phyloP scores from a whole-genome alignment of 2,329 filamentous ascomycete genomes.

The Penicillium sp. region DNA sequence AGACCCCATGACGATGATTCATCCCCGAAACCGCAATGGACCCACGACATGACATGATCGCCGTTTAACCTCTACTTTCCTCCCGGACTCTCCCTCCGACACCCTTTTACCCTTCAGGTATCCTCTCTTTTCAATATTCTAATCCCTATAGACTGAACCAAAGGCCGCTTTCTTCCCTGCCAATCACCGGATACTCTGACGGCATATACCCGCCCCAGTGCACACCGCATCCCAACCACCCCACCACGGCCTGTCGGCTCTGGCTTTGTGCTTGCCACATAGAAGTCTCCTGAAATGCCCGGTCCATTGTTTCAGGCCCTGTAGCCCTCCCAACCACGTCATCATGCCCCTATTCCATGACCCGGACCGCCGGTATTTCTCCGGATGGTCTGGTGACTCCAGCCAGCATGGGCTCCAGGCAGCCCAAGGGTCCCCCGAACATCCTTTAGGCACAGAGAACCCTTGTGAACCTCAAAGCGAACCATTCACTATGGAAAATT shows the following conservation, averaged over 20 bases:
- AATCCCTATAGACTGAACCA: not conserved
- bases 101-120: not conserved
- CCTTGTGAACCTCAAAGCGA: not conserved
- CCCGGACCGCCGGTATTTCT: slow-evolving; percentile 32
- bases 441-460: slow-evolving; percentile 11
- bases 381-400: slow-evolving; percentile 27
- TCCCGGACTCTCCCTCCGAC: slow-evolving; percentile 16
- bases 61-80: not conserved
- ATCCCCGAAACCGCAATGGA: slow-evolving; percentile 10
- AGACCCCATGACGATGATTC: slow-evolving; percentile 17
- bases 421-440: slow-evolving; percentile 15
- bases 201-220: slow-evolving; percentile 13
- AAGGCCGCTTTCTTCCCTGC: slow-evolving; percentile 12
- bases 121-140: not conserved
- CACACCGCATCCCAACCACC: slow-evolving; percentile 25
- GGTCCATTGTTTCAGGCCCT: slow-evolving; percentile 10
- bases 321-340: slow-evolving; percentile 18
- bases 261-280: slow-evolving; percentile 16
- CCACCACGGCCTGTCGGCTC: slow-evolving; percentile 16
- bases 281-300: slow-evolving; percentile 28
- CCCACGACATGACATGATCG: slow-evolving; percentile 20
- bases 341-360: slow-evolving; percentile 39
- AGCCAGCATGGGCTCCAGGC: slow-evolving; percentile 8
- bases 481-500: not conserved
- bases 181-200: slow-evolving; percentile 10